A percentile compares a stretch with the other conserved stretches of the same genome.
These are phyloP conservation scores for Aspergillus diversus DNA, from an alignment of 495 filamentous ascomycete species.

Conservation along the genomic window DNA sequence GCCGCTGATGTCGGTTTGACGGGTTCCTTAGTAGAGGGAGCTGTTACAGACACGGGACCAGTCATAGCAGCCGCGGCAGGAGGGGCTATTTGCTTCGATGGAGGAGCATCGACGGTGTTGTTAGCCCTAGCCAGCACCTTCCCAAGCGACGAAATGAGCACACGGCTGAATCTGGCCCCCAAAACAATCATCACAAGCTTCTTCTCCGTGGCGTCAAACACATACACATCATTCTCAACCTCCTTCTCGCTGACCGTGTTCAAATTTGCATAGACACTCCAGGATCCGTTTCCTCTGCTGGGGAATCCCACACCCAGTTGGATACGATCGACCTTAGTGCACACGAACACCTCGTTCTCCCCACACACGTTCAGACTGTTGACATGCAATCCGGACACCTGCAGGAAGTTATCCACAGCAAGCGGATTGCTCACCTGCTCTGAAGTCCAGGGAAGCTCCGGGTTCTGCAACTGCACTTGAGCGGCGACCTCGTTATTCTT, in stretches of 20 bases:
- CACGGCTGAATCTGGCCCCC: constrained; percentile 34
- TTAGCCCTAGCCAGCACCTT: constrained; percentile 27
- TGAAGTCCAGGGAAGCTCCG: background rate
- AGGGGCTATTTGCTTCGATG: background rate
- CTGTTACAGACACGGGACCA: background rate
- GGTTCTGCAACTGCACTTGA: constrained; percentile 4
- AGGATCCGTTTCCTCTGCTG: background rate
- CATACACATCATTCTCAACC: constrained; percentile 39
- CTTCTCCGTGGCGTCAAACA: constrained; percentile 26
- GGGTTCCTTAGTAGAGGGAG: background rate
- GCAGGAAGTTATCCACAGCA: constrained; percentile 43
- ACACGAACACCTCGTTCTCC: constrained; percentile 34
- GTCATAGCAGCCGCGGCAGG: background rate
- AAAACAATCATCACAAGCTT: constrained; percentile 32
- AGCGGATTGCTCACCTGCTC: constrained; percentile 25
- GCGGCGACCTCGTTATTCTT: constrained; percentile 22
- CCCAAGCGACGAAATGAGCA: constrained; percentile 28
- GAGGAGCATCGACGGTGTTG: background rate
- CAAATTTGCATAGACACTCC: constrained; percentile 21
- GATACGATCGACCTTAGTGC: constrained; percentile 3
- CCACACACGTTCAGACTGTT: constrained; percentile 32
- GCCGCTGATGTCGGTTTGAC: too few relatives aligned
- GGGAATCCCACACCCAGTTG: background rate
- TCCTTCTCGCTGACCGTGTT: constrained; percentile 17
- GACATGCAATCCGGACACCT: constrained; percentile 45